These are phyloP conservation scores for Yamadazyma triangularis DNA, from an alignment of 1,139 yeast genomes.

Conservation along the genomic window DNA sequence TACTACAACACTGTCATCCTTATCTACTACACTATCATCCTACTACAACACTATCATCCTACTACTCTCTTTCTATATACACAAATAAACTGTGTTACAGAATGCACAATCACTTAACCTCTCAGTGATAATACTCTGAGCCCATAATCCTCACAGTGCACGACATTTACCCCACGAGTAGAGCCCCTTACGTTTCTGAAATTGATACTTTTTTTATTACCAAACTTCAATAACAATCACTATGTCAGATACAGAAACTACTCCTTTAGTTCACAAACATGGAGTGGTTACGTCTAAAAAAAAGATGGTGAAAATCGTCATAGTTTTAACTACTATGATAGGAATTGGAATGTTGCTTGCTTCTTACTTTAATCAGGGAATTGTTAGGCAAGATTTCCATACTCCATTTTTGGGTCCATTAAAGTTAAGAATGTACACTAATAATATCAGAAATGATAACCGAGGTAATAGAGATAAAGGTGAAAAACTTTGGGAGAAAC, in stretches of 20 bases:
- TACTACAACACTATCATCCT: too few relatives aligned
- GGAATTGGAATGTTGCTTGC: not conserved
- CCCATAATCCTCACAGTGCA: too few relatives aligned
- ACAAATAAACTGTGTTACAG: too few relatives aligned
- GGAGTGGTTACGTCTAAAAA: not conserved
- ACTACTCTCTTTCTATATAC: too few relatives aligned
- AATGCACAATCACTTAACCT: too few relatives aligned
- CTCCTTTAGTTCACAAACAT: not conserved
- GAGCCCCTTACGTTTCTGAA: too few relatives aligned
- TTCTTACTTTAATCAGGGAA: not conserved
- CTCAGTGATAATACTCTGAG: too few relatives aligned
- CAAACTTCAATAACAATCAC: too few relatives aligned
- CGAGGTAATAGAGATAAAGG: constrained; percentile 17
- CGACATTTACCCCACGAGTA: too few relatives aligned
- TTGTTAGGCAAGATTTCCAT: not conserved
- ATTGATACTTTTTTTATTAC: too few relatives aligned
- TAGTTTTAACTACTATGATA: not conserved
- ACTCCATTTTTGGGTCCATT: constrained; percentile 6
- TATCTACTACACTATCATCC: too few relatives aligned
- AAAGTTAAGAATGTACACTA: constrained; percentile 43
- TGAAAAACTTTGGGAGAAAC: constrained; percentile 43
- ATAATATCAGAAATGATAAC: constrained; percentile 51
- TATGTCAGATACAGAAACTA: not conserved
- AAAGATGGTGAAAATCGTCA: not conserved
- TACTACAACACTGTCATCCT: too few relatives aligned